A percentile compares a stretch with the other conserved stretches of the same genome.
phyloP scores from a whole-genome alignment of 1,284 basidiomycete species.

The Ganoderma multipileum region DNA sequence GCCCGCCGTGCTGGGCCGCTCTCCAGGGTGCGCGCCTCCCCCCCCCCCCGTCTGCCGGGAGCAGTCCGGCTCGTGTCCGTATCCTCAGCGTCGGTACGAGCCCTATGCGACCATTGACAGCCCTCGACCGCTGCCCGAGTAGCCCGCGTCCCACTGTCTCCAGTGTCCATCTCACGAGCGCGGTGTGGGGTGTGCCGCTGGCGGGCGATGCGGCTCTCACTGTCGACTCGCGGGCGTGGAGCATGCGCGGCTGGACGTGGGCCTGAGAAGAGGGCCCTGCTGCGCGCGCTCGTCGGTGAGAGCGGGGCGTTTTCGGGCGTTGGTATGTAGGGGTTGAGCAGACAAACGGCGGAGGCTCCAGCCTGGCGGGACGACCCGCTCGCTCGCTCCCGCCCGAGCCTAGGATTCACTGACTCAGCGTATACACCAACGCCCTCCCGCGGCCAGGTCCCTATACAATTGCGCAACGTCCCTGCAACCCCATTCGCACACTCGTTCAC shows the following conservation, averaged over 20 bases:
- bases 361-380: not conserved
- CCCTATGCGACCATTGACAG: not conserved
- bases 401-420: not conserved
- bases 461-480: not conserved
- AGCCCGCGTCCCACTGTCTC: not conserved
- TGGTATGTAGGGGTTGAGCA: not conserved
- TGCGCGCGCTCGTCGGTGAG: conserved; percentile 11
- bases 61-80: not conserved
- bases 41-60: not conserved
- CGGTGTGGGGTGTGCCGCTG: not conserved
- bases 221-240: conserved; percentile 2
- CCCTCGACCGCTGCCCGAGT: not conserved
- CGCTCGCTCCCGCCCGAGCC: not conserved
- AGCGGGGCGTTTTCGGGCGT: too few species aligned
- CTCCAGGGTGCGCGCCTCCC: not conserved
- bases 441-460: not conserved
- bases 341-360: not conserved
- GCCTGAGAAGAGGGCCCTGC: conserved; percentile 5
- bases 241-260: conserved; percentile 9
- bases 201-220: conserved; percentile 3
- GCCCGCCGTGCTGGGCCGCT: not conserved
- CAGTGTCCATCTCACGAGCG: not conserved
- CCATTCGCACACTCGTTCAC: not conserved
- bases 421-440: not conserved
- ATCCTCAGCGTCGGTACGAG: not conserved